A percentile compares a stretch with the other conserved stretches of the same genome.
phyloP scores from a whole-genome alignment of 139 green algal genomes.

The Chlorella sp. region DNA sequence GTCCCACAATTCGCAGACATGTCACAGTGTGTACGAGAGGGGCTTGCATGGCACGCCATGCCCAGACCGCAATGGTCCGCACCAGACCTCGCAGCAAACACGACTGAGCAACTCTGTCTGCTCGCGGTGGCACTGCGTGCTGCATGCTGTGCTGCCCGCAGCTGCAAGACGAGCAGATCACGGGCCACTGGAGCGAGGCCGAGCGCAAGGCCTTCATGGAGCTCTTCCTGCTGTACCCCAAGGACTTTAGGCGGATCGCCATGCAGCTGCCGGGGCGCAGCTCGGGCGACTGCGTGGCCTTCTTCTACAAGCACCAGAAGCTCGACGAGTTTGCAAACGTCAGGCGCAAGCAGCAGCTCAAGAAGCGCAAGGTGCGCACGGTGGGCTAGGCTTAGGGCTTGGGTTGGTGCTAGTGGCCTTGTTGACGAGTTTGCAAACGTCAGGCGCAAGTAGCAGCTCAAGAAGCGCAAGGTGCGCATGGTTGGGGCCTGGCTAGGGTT shows the following conservation, averaged over 20 bases:
- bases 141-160: not conserved
- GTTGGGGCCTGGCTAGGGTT: no score
- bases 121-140: not conserved
- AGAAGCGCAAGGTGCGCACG: slow-evolving; percentile 78
- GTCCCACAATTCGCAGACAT: not conserved
- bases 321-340: slow-evolving; percentile 78
- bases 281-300: slow-evolving; percentile 70
- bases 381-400: no score
- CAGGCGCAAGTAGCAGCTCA: slow-evolving; percentile 81
- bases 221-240: slow-evolving; percentile 58
- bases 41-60: no score
- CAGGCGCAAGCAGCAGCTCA: slow-evolving; percentile 81
- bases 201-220: slow-evolving; percentile 85
- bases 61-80: not conserved
- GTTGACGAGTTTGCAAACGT: slow-evolving; percentile 81
- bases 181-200: slow-evolving; percentile 58
- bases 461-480: slow-evolving; percentile 78
- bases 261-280: slow-evolving; percentile 65
- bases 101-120: not conserved
- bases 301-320: slow-evolving; percentile 87
- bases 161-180: slow-evolving; percentile 17
- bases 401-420: not conserved
- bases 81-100: not conserved
- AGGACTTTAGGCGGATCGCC: slow-evolving; percentile 83
- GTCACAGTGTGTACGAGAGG: no score